Conservation (phyloP, 495 filamentous ascomycete genomes). For the Talaromyces proteolyticus region DNA sequence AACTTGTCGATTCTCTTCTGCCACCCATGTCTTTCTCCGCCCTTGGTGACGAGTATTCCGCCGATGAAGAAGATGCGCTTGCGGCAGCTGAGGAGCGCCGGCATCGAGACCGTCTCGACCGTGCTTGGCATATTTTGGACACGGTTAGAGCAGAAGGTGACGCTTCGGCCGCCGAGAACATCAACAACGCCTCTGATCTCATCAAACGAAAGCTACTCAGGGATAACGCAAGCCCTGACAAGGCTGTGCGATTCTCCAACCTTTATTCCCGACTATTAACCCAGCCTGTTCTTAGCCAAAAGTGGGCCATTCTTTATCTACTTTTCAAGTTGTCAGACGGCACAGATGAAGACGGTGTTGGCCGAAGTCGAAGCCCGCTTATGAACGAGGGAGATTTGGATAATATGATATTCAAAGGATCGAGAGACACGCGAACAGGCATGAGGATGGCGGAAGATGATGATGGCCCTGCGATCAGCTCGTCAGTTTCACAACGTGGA, state of each 20-base stretch:
- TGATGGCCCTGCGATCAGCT: slow-evolving; percentile 38
- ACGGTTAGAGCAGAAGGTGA: slow-evolving; percentile 6
- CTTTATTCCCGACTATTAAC: slow-evolving; percentile 82
- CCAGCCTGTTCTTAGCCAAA: slow-evolving; percentile 85
- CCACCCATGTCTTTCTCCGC: slow-evolving; percentile 30
- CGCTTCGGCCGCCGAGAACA: slow-evolving; percentile 38
- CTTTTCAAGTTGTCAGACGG: slow-evolving; percentile 80
- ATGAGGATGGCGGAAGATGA: slow-evolving; percentile 26
- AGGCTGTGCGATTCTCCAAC: slow-evolving; percentile 82
- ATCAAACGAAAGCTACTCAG: slow-evolving; percentile 82
- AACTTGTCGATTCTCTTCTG: slow-evolving; percentile 46
- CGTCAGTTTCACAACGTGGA: slow-evolving; percentile 37
- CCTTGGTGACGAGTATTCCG: slow-evolving; percentile 26
- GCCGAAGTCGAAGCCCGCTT: slow-evolving; percentile 30
- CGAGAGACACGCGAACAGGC: slow-evolving; percentile 15
- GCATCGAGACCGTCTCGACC: slow-evolving; percentile 33
- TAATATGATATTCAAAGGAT: slow-evolving; percentile 26
- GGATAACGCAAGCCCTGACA: slow-evolving; percentile 69
- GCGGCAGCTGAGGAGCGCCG: slow-evolving; percentile 37
- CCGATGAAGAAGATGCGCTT: slow-evolving; percentile 37
- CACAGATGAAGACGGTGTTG: too few species aligned
- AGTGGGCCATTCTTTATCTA: slow-evolving; percentile 93
- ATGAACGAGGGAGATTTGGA: slow-evolving; percentile 32
- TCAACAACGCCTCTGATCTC: slow-evolving; percentile 86
- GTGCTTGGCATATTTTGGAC: slow-evolving; percentile 38